Percentiles rank a stretch among this genome's conserved stretches.
These are phyloP conservation scores for Talaromyces sp. DNA, from an alignment of 2,329 filamentous ascomycete genomes.

Conservation along the genomic window DNA sequence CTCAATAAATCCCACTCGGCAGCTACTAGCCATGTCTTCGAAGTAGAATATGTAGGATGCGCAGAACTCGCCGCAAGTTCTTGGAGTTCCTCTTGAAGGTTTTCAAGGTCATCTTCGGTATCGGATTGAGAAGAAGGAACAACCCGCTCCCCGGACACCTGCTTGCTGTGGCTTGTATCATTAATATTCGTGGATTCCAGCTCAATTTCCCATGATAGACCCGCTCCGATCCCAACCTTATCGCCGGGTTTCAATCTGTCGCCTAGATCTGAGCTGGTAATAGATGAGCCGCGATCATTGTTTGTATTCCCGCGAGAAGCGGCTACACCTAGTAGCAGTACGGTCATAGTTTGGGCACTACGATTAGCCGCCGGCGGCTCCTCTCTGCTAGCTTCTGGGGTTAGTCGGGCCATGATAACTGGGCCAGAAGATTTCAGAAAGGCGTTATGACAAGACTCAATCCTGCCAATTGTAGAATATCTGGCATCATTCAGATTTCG, in stretches of 20 bases:
- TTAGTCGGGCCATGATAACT: conserved; percentile 9
- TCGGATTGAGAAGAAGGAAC: conserved; percentile 14
- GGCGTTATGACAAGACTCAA: conserved; percentile 5
- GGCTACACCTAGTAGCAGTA: conserved; percentile 29
- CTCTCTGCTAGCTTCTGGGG: not conserved
- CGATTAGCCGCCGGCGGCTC: too few species aligned
- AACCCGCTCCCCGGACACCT: not conserved
- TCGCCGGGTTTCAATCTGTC: conserved; percentile 18
- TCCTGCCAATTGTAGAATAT: conserved; percentile 6
- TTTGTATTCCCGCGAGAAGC: not conserved
- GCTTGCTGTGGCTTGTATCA: not conserved
- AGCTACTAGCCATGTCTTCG: conserved; percentile 34
- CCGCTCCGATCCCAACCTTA: conserved; percentile 30
- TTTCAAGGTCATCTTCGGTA: not conserved
- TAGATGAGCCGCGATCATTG: not conserved
- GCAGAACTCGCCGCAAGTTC: not conserved
- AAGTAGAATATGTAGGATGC: not conserved
- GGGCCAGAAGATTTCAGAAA: conserved; percentile 14
- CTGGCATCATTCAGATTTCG: not conserved
- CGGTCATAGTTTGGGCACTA: conserved; percentile 15
- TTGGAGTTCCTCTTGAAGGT: not conserved
- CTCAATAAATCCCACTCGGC: conserved; percentile 39
- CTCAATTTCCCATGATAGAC: conserved; percentile 36
- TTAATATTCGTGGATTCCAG: conserved; percentile 18
- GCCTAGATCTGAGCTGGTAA: not conserved